Conservation (phyloP, 2,329 filamentous ascomycete genomes). For the Colletotrichum sp. region DNA sequence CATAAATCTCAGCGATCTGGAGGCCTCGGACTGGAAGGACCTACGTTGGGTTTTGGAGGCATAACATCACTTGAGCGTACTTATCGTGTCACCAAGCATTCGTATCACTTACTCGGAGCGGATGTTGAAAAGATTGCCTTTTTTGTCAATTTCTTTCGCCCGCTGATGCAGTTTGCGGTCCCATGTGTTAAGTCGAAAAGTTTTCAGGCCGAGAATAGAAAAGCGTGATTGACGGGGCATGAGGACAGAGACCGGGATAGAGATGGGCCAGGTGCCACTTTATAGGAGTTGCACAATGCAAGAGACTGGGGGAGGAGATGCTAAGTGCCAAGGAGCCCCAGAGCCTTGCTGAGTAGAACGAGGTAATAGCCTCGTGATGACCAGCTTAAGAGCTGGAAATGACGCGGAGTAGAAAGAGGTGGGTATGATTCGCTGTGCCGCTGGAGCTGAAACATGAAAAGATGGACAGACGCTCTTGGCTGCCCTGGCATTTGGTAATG, state of each 20-base stretch:
- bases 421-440: neutral
- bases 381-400: neutral
- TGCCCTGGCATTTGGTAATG: neutral
- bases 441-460: slow-evolving; percentile 9
- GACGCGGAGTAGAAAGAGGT: neutral
- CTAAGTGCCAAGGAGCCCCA: neutral
- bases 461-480: neutral
- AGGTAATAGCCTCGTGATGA: neutral
- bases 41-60: neutral
- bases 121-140: neutral
- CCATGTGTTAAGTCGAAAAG: fast-evolving
- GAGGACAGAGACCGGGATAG: neutral
- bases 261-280: neutral
- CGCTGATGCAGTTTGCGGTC: neutral
- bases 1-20: neutral
- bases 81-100: neutral
- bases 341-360: neutral
- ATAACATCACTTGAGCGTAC: neutral
- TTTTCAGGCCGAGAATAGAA: neutral
- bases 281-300: neutral
- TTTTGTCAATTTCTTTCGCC: neutral
- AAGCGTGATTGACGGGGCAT: fast-evolving
- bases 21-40: neutral
- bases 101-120: neutral
- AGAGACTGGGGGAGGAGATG: neutral